Evolutionary conservation across 306 rosid genomes (phyloP).

Genomic region (Prinsepia uniflora): DNA sequence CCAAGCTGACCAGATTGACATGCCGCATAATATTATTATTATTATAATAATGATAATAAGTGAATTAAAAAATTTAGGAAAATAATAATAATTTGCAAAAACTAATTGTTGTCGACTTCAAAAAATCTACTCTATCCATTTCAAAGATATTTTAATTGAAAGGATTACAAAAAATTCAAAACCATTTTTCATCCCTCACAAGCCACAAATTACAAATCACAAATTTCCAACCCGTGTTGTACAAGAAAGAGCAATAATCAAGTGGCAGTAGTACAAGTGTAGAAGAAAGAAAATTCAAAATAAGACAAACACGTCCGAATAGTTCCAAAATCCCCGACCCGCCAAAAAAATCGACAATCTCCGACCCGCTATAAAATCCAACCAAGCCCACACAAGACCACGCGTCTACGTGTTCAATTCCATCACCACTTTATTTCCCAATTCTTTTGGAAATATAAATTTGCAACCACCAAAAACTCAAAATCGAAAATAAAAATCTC

Average conservation of each 20-base stretch:
- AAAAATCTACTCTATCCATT: too few relatives aligned
- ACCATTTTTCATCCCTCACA: background rate
- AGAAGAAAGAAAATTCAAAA: background rate
- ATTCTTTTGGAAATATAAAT: background rate
- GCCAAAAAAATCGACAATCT: too few relatives aligned
- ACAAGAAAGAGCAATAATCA: background rate
- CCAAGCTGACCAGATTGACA: too few relatives aligned
- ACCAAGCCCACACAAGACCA: constrained; percentile 12
- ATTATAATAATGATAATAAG: too few relatives aligned
- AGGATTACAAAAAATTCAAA: too few relatives aligned
- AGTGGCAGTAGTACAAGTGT: background rate
- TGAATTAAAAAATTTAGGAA: too few relatives aligned
- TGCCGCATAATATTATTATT: too few relatives aligned
- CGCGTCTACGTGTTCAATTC: constrained; percentile 61
- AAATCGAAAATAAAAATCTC: background rate
- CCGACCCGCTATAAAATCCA: background rate
- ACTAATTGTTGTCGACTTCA: too few relatives aligned
- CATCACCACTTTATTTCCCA: constrained; percentile 41
- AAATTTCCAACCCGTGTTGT: background rate
- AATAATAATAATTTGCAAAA: too few relatives aligned
- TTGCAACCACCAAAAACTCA: background rate
- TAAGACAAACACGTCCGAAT: constrained; percentile 25
- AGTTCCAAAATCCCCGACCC: constrained; percentile 25
- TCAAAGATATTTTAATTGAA: too few relatives aligned
- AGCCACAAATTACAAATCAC: background rate